Conservation (phyloP, 2,329 filamentous ascomycete species). For the Neocucurbitaria cava region DNA sequence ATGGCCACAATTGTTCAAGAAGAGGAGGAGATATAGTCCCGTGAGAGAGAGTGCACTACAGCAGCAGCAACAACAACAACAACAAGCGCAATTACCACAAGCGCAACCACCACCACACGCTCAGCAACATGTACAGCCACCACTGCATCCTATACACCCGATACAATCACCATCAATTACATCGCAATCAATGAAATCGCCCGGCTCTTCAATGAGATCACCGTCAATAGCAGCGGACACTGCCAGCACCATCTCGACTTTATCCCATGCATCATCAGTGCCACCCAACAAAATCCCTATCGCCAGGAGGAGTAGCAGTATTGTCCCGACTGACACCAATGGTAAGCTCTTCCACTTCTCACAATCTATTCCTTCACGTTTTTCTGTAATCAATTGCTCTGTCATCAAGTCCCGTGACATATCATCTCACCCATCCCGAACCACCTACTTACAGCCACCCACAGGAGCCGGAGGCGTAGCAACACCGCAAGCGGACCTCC, state of each 20-base stretch:
- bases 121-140: constrained; percentile 11
- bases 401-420: constrained; percentile 8
- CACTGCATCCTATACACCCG: constrained; percentile 25
- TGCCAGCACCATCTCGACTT: constrained; percentile 32
- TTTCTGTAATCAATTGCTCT: background rate
- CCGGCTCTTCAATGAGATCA: constrained; percentile 23
- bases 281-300: constrained; percentile 35
- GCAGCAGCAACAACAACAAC: constrained; percentile 23
- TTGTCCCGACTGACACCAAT: constrained; percentile 30
- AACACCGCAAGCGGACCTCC: constrained; percentile 35
- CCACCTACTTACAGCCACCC: constrained; percentile 3
- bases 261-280: constrained; percentile 32
- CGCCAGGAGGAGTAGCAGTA: constrained; percentile 27
- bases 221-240: constrained; percentile 29
- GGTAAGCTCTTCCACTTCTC: constrained; percentile 13
- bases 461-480: constrained; percentile 32
- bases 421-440: background rate
- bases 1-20: constrained; percentile 42
- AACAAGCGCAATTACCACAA: constrained; percentile 10
- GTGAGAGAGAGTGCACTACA: constrained; percentile 34
- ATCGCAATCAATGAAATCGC: constrained; percentile 15
- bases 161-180: constrained; percentile 21
- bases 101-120: constrained; percentile 5
- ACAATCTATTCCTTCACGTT: background rate
- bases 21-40: constrained; percentile 40